These are phyloP conservation scores for Phytophthora rubi DNA, from an alignment of 352 stramenopile genomes.

Conservation along the genomic window DNA sequence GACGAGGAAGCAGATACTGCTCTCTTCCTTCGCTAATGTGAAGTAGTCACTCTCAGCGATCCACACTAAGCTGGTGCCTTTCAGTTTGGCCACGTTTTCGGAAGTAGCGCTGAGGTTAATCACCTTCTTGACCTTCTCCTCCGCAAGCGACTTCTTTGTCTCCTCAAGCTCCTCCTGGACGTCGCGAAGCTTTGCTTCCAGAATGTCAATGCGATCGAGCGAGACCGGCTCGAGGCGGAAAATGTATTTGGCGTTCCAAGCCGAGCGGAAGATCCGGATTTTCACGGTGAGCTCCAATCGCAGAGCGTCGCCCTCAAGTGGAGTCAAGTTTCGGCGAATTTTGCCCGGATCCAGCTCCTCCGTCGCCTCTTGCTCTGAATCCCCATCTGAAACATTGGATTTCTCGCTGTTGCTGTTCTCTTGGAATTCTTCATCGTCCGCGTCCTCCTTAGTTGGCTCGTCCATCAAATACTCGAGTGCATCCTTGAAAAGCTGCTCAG, in stretches of 20 bases:
- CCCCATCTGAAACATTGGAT: not conserved
- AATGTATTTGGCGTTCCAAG: slow-evolving; percentile 1
- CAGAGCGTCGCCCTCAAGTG: not conserved
- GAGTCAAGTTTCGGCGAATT: not conserved
- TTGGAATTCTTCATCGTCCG: not conserved
- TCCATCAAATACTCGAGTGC: slow-evolving; percentile 2
- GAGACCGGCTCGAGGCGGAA: not conserved
- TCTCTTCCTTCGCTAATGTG: not conserved
- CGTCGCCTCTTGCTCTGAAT: not conserved
- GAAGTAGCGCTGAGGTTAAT: not conserved
- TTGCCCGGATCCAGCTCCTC: not conserved
- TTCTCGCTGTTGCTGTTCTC: not conserved
- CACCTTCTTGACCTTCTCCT: not conserved
- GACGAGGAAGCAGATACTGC: not conserved
- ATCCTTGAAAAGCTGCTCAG: not conserved
- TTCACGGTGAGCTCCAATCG: slow-evolving; percentile 2
- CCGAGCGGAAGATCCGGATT: not conserved
- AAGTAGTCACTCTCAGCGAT: not conserved
- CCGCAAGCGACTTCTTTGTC: not conserved
- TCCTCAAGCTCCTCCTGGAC: not conserved
- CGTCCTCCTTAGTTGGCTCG: not conserved
- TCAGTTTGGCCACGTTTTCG: not conserved
- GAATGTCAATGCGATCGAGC: not conserved
- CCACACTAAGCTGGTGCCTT: not conserved
- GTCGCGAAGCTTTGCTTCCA: not conserved